These are phyloP conservation scores for Didymosphaeria variabile DNA, from an alignment of 2,329 filamentous ascomycete species.

Conservation along the genomic window DNA sequence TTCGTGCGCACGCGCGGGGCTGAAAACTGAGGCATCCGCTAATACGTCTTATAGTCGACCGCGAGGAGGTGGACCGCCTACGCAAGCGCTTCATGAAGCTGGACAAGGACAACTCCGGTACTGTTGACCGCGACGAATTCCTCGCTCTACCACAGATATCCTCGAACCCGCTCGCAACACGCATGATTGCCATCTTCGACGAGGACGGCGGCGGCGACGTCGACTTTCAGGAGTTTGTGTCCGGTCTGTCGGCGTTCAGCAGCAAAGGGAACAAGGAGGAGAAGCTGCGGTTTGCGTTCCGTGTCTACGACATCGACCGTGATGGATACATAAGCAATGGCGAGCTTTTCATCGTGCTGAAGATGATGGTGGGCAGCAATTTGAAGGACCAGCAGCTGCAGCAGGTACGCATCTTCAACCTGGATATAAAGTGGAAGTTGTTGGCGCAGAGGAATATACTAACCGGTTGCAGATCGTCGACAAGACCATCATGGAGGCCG, in stretches of 20 bases:
- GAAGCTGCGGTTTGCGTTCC: constrained; percentile 97
- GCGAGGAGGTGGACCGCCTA: constrained; percentile 94
- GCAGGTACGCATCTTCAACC: constrained; percentile 60
- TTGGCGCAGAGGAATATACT: constrained; percentile 16
- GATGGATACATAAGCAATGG: constrained; percentile 99
- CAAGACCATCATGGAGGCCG: constrained; percentile 99
- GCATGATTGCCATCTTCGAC: constrained; percentile 99
- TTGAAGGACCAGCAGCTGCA: constrained; percentile 98
- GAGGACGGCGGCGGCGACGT: constrained; percentile 98
- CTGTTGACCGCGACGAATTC: constrained; percentile 98
- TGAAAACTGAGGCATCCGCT: constrained; percentile 29
- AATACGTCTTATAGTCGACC: constrained; percentile 73
- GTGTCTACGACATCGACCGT: constrained; percentile 98
- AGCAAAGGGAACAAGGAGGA: constrained; percentile 99
- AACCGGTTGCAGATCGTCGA: constrained; percentile 80
- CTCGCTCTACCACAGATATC: constrained; percentile 96
- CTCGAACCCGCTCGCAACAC: constrained; percentile 94
- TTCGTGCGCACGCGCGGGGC: constrained; percentile 30
- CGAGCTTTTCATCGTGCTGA: constrained; percentile 97
- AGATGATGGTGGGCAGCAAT: constrained; percentile 99
- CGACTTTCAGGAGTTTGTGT: constrained; percentile 98
- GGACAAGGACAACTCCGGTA: constrained; percentile 99
- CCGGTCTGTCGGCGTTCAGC: constrained; percentile 92
- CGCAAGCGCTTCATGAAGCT: constrained; percentile 99
- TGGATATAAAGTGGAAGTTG: not conserved